Base-by-base conservation (phyloP, 768 basidiomycete species). In the Boletus reticuloceps region DNA sequence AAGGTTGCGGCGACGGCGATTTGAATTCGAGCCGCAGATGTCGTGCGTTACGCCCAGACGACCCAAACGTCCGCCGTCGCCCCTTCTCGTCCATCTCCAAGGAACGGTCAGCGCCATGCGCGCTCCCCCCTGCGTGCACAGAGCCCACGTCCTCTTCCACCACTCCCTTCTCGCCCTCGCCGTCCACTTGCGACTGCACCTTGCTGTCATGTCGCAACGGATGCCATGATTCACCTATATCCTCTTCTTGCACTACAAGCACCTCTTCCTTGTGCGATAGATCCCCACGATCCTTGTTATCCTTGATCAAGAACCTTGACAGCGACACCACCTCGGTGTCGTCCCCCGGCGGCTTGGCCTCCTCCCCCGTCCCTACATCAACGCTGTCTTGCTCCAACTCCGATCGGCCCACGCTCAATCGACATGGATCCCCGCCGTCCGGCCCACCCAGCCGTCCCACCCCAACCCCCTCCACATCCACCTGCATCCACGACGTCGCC, bases 1-100 rank as follows among this genome's bases (percentile, higher is more conserved):
- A 90, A 16, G 82, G 82, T 58, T 82, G 82, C 41, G 87, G 82
- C 31, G 84, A 80, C 19, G 79, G 72, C 17, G 76, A 66, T 58
- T 78, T 79, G 50, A 80, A 68, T 63, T 81, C 75, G 58, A 82
- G 70, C 44, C 75, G 76, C 49, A 85, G 74, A 68, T 80, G 79
- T 36, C 78, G 75, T 38, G 72, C 54, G 25, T 69, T 61, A 27
- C 72, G 72, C 42, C 55, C 55, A 45, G 59, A 20, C 20, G 59
- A 58, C 40, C 59, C 51, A 39, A 61, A 57, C 56, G 55, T 55
- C 56, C 47, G 69, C 64, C 41, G 69, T 37, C 47, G 64, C 47
- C 48, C 67, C 61, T 69, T 74, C 57, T 71, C 66, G 50, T 64
- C 47, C 53, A 38, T 59, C 39, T 61, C 62, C 55, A 47, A 31